Percentiles rank a stretch among this genome's conserved stretches.
phyloP scores from a whole-genome alignment of 2,329 filamentous ascomycete genomes.

The Capronia coronata region DNA sequence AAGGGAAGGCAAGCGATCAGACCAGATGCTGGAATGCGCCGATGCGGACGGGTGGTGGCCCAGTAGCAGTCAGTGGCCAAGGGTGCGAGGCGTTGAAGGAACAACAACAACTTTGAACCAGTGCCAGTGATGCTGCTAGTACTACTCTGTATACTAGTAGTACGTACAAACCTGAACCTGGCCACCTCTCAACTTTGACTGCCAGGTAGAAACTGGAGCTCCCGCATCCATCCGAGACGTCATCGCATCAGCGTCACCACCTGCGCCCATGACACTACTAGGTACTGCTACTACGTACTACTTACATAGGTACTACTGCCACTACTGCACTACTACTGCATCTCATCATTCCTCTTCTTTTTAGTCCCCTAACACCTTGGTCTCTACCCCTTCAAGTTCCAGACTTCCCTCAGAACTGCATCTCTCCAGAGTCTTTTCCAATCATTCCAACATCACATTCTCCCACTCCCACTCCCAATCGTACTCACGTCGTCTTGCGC shows the following conservation, averaged over 20 bases:
- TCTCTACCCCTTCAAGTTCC: background rate
- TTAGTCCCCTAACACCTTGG: background rate
- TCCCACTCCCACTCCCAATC: too few relatives aligned
- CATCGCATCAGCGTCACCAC: slow-evolving; percentile 5
- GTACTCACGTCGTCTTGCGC: background rate
- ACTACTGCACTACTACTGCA: too few relatives aligned
- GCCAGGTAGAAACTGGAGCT: background rate
- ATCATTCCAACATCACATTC: background rate
- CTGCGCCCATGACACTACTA: background rate
- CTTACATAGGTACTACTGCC: background rate
- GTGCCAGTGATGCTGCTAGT: too few relatives aligned
- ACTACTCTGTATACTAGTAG: background rate
- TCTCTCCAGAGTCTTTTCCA: background rate
- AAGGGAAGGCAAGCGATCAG: background rate
- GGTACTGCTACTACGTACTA: background rate
- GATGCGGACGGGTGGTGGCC: too few relatives aligned
- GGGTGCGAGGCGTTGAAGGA: too few relatives aligned
- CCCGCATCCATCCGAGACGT: slow-evolving; percentile 17
- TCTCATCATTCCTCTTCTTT: slow-evolving; percentile 1
- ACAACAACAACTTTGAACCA: too few relatives aligned
- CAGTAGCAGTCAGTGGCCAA: too few relatives aligned
- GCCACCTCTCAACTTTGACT: background rate
- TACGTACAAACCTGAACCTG: background rate
- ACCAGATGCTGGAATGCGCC: background rate
- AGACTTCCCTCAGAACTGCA: background rate